Evolutionary conservation across 2,329 filamentous ascomycete species (phyloP), one percentile per base, ranked within the genome.

Genomic region (Botryosphaeria dothidea): DNA sequence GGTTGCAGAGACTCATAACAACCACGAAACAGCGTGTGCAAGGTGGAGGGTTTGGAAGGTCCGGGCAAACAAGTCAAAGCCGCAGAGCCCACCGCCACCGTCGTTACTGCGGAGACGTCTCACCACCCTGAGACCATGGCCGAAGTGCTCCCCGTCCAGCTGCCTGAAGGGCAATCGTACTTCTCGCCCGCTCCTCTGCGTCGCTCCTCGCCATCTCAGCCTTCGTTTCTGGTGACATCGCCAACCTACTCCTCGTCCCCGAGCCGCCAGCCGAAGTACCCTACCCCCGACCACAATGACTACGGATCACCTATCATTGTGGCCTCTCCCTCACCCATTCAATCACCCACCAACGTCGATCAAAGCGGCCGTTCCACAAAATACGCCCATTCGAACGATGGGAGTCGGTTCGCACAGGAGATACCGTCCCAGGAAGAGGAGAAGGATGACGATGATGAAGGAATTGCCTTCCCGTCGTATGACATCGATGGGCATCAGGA

Each of bases 301-400:
- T 75, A 61, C 70, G 25, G 29, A 6, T 29, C 58, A 7, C 31
- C 62, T 51, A 46, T 65, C 51, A 17, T 57, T 52, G 23, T 60
- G 31, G 36, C 54, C 8, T 45, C 54, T 19, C 43, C 63, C 17
- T 45, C 61, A 34, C 49, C 48, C 23, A 41, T 64, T 15, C 25
- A 34, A 34, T 56, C 49, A 13, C 51, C 56, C 69, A 21, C 75
- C 74, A n/a, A 69, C 23, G 67, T 68, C 57, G 68, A 70, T 51
- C 70, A 74, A 38, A 78, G 77, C 29, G 51, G 58, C 64, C 82
- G 84, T 4, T 89, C 88, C 1, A 86, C 83, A 72, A 81, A 83
- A 25, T 90, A 88, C 2, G 90, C 88, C 3, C 85, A 88, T 4
- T 84, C 85, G 25, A 45, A 29, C 19, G 88, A 86, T 70, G 89